Conservation (phyloP, 306 rosid species). For the Amphicarpaea edgeworthii region DNA sequence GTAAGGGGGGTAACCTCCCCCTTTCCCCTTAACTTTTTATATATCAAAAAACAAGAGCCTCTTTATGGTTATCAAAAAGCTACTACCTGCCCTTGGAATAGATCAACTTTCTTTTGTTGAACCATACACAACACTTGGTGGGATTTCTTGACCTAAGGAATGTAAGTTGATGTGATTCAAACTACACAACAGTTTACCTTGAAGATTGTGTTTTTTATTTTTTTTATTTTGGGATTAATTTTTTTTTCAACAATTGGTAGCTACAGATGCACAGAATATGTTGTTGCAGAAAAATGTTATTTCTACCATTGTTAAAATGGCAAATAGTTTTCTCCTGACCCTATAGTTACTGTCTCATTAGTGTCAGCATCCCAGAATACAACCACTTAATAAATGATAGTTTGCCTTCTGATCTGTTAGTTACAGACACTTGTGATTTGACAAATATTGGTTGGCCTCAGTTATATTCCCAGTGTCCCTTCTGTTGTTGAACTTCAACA, state of each 20-base stretch:
- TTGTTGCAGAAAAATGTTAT: constrained; percentile 1
- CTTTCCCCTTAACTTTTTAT: neutral
- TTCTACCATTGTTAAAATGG: neutral
- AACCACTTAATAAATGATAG: neutral
- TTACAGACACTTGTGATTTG: neutral
- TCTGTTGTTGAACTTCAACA: constrained; percentile 17
- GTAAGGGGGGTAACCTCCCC: neutral
- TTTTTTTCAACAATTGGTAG: neutral
- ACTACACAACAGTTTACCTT: constrained; percentile 3
- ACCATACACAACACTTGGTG: neutral
- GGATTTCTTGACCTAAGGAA: constrained; percentile 17
- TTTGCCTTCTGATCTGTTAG: neutral
- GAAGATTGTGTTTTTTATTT: constrained; percentile 2
- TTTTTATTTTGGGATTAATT: neutral
- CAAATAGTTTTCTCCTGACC: constrained; percentile 16
- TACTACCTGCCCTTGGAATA: no score
- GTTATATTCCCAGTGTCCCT: neutral
- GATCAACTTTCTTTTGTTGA: no score
- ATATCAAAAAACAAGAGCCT: no score
- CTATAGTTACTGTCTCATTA: constrained; percentile 15
- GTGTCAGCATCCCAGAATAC: neutral
- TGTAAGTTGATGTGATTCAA: constrained; percentile 24
- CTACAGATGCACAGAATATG: constrained; percentile 1
- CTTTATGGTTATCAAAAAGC: no score
- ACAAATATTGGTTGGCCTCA: constrained; percentile 23